These are phyloP conservation scores for Triangularia setosa DNA, from an alignment of 2,329 filamentous ascomycete genomes.

Conservation along the genomic window DNA sequence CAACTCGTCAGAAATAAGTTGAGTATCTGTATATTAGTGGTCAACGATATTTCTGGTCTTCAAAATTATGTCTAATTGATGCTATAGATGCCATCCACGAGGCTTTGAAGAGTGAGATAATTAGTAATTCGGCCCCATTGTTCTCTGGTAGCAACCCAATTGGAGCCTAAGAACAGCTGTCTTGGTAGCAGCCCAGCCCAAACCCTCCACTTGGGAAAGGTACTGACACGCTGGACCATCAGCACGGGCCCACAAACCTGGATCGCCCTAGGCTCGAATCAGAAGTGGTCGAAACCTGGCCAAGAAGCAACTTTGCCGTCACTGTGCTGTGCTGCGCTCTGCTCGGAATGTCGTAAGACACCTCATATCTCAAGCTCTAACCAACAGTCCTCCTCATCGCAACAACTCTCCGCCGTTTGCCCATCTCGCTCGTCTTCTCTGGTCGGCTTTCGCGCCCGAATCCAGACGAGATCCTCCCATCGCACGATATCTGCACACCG, in stretches of 20 bases:
- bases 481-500: not conserved
- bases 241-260: constrained; percentile 23
- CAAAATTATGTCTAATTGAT: not conserved
- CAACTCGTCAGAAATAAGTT: not conserved
- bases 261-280: constrained; percentile 4
- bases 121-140: not conserved
- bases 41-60: not conserved
- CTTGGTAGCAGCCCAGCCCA: not conserved
- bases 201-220: constrained; percentile 1
- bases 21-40: not conserved
- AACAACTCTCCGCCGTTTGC: not conserved
- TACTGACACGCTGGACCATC: constrained; percentile 8
- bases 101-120: not conserved
- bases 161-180: not conserved
- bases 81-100: not conserved
- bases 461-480: not conserved
- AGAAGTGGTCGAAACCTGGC: constrained; percentile 17
- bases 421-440: not conserved
- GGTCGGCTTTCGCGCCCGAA: not conserved
- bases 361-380: not conserved
- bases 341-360: constrained; percentile 7
- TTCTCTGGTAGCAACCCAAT: not conserved
- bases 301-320: constrained; percentile 19
- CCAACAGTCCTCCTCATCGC: not conserved
- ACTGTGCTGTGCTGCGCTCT: constrained; percentile 13